phyloP scores from a whole-genome alignment of 305 asterid genomes.

The Nicotiana rustica region DNA sequence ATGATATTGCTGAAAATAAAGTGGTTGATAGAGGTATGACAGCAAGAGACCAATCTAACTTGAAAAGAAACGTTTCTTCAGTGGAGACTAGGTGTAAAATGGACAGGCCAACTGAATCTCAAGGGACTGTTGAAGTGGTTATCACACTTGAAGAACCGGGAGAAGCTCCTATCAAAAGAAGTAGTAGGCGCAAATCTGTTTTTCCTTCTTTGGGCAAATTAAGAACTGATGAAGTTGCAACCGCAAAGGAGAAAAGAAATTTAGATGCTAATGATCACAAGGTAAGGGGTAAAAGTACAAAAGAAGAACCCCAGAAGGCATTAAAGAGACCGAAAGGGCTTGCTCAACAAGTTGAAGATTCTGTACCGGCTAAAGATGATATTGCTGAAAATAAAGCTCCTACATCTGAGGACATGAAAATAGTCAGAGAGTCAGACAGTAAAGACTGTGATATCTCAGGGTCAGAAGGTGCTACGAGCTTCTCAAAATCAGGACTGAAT shows the following conservation, averaged over 20 bases:
- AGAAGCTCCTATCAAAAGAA: conserved; percentile 36
- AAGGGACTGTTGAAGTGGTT: conserved; percentile 27
- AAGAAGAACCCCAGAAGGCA: conserved; percentile 9
- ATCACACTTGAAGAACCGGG: conserved; percentile 6
- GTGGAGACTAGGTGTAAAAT: background rate
- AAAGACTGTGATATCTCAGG: background rate
- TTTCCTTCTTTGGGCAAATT: conserved; percentile 36
- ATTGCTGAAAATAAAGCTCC: conserved; percentile 27
- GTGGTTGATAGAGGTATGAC: background rate
- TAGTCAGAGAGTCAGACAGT: conserved; percentile 15
- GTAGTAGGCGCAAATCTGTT: conserved; percentile 47
- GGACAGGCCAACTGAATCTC: conserved; percentile 4
- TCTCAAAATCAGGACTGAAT: background rate
- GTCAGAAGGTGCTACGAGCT: conserved; percentile 26
- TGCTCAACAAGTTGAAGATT: conserved; percentile 3
- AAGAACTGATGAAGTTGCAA: conserved; percentile 39
- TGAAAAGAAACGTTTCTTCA: background rate
- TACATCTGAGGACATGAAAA: conserved; percentile 25
- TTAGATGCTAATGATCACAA: conserved; percentile 33
- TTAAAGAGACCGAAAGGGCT: conserved; percentile 18
- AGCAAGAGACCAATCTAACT: background rate
- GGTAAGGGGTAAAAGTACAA: conserved; percentile 4
- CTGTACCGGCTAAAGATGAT: background rate
- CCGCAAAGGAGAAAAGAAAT: conserved; percentile 34
- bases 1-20: conserved; percentile 18